Percentiles rank a stretch among this genome's conserved stretches.
Evolutionary conservation across 2,329 filamentous ascomycete species (phyloP).

Genomic region (Diplodia seriata): DNA sequence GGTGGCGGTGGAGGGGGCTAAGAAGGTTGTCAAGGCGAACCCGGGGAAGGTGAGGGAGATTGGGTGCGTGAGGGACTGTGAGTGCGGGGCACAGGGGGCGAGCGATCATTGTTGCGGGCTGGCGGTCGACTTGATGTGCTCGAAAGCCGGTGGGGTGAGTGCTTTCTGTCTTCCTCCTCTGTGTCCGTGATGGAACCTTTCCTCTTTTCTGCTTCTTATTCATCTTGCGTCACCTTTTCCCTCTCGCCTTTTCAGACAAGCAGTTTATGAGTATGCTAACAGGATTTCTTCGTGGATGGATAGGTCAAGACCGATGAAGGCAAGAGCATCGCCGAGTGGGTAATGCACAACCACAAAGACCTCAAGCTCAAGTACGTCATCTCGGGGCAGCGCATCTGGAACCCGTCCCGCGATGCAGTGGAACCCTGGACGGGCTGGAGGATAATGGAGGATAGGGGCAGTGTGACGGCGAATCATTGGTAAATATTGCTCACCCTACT

Average conservation of each 20-base stretch:
- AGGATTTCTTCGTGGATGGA: not conserved
- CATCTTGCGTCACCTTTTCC: not conserved
- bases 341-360: not conserved
- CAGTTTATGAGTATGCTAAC: not conserved
- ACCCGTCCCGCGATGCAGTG: not conserved
- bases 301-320: not conserved
- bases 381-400: not conserved
- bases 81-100: not conserved
- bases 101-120: not conserved
- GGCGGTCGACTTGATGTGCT: not conserved
- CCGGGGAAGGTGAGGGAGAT: not conserved
- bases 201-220: not conserved
- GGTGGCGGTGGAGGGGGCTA: not conserved
- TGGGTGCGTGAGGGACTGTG: not conserved
- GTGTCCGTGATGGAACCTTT: not conserved
- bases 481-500: not conserved
- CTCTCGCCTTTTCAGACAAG: not conserved
- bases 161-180: not conserved
- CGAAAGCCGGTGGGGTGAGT: not conserved
- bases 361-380: not conserved
- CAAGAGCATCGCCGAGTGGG: not conserved
- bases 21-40: not conserved
- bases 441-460: not conserved
- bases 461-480: conserved; percentile 3
- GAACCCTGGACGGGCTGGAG: not conserved